A percentile compares a stretch with the other conserved stretches of the same genome.
phyloP scores from a whole-genome alignment of 495 filamentous ascomycete species.

The Lasiosphaeria miniovina region DNA sequence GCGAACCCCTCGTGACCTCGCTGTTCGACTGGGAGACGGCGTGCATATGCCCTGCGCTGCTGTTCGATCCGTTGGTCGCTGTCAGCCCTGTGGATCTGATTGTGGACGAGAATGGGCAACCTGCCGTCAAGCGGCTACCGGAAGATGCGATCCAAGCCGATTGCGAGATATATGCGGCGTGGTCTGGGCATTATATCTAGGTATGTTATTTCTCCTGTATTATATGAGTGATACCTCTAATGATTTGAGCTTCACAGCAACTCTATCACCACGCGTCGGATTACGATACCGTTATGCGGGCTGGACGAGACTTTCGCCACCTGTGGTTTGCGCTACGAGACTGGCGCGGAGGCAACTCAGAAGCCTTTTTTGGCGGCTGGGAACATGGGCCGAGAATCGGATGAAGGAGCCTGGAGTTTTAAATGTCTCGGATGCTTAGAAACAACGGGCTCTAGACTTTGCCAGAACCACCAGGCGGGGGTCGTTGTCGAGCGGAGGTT shows the following conservation, averaged over 20 bases:
- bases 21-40: slow-evolving; percentile 36
- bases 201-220: slow-evolving; percentile 25
- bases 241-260: neutral
- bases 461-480: no score
- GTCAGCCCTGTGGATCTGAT: slow-evolving; percentile 28
- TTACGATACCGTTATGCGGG: slow-evolving; percentile 32
- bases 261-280: slow-evolving; percentile 22
- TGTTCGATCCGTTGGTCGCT: slow-evolving; percentile 33
- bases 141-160: slow-evolving; percentile 16
- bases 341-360: slow-evolving; percentile 35
- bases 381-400: slow-evolving; percentile 29
- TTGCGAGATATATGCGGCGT: slow-evolving; percentile 24
- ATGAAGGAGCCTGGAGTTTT: neutral
- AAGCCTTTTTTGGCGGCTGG: slow-evolving; percentile 36
- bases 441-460: no score
- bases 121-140: slow-evolving; percentile 10
- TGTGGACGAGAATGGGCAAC: slow-evolving; percentile 28
- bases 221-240: slow-evolving; percentile 45
- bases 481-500: no score
- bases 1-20: slow-evolving; percentile 29
- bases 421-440: no score
- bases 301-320: slow-evolving; percentile 35
- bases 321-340: slow-evolving; percentile 38
- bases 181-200: slow-evolving; percentile 27
- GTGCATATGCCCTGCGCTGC: slow-evolving; percentile 34